Conservation (phyloP, 164 flowering plant species). For the Nymphaea thermarum region DNA sequence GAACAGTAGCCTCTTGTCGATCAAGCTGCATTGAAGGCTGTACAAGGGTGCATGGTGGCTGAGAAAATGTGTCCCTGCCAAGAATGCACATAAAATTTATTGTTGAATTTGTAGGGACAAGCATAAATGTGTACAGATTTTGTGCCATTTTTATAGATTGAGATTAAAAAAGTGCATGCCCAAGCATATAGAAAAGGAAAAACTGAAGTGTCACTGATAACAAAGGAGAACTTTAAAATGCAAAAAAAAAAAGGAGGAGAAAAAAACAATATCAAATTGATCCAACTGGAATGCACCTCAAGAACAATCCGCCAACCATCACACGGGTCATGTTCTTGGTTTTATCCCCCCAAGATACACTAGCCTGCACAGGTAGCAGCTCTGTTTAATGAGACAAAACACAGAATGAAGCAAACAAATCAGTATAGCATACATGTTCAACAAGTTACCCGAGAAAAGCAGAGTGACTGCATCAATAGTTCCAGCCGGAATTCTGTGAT, state of each 20-base stretch:
- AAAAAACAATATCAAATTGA: background rate
- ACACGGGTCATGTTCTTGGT: constrained; percentile 53
- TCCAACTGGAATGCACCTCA: constrained; percentile 37
- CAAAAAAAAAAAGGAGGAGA: background rate
- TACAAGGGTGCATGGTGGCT: constrained; percentile 85
- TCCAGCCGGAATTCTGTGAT: constrained; percentile 90
- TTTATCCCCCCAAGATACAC: constrained; percentile 68
- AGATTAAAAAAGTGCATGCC: background rate
- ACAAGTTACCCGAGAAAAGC: constrained; percentile 72
- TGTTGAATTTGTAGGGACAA: no score
- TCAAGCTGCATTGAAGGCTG: constrained; percentile 74
- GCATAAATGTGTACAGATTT: no score
- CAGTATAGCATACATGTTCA: background rate
- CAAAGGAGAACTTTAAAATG: background rate
- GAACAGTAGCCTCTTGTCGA: constrained; percentile 28
- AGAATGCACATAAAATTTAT: background rate
- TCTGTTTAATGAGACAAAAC: constrained; percentile 3
- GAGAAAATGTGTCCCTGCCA: constrained; percentile 85
- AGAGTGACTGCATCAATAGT: constrained; percentile 90
- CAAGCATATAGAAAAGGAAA: background rate
- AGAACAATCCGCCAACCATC: constrained; percentile 68
- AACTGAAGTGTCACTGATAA: background rate
- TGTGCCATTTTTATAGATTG: no score
- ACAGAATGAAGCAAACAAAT: background rate
- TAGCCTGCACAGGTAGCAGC: constrained; percentile 35